Evolutionary conservation across 2,329 filamentous ascomycete species (phyloP).

Genomic region (Cordyceps fumosorosea): DNA sequence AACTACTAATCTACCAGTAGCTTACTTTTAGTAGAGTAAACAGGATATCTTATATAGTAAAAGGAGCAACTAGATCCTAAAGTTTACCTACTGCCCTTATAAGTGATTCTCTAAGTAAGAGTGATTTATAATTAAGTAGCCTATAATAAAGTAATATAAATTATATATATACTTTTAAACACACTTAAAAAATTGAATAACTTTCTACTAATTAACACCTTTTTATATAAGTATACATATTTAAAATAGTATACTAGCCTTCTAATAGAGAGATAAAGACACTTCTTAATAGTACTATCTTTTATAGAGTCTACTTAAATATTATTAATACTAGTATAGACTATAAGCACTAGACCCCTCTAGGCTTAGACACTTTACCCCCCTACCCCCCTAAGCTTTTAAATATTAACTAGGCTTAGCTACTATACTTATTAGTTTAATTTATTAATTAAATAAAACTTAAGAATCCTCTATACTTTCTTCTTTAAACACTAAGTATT

Average conservation of each 20-base stretch:
- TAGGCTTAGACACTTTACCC: too few species aligned
- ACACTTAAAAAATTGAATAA: background rate
- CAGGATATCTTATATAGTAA: background rate
- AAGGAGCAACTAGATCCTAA: background rate
- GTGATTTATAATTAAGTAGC: background rate
- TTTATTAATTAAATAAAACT: too few species aligned
- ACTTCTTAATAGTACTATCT: background rate
- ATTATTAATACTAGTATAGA: background rate
- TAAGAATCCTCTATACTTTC: too few species aligned
- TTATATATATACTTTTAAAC: background rate
- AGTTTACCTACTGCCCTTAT: background rate
- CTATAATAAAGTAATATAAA: background rate
- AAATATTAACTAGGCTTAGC: too few species aligned
- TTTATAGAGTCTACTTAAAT: background rate
- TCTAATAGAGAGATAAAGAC: background rate
- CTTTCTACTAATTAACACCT: background rate
- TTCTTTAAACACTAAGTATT: too few species aligned
- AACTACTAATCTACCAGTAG: background rate
- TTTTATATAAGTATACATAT: background rate
- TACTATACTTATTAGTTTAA: too few species aligned
- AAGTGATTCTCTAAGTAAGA: background rate
- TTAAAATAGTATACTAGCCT: background rate
- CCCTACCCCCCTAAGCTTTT: too few species aligned
- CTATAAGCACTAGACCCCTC: background rate
- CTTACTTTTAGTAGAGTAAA: background rate